A percentile compares a stretch with the other conserved stretches of the same genome.
Evolutionary conservation across 2,329 filamentous ascomycete species (phyloP).

Genomic region (Diplocarpon rosae): DNA sequence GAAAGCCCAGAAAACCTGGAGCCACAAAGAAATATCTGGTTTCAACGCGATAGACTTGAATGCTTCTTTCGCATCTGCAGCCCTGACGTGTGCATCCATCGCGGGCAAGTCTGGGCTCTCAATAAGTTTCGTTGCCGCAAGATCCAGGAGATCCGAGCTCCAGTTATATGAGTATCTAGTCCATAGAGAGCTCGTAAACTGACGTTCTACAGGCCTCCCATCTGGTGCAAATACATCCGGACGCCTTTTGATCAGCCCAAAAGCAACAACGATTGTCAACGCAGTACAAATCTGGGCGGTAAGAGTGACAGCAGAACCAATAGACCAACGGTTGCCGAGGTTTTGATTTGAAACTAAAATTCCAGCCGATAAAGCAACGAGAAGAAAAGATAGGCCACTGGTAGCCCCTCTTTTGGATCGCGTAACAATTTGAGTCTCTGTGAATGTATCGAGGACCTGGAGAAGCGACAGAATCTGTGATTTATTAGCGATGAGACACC

Average conservation of each 20-base stretch:
- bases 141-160: slow-evolving; percentile 42
- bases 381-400: slow-evolving; percentile 6
- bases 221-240: slow-evolving; percentile 52
- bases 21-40: slow-evolving; percentile 42
- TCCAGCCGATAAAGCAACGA: slow-evolving; percentile 3
- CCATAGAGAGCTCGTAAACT: slow-evolving; percentile 47
- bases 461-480: slow-evolving; percentile 6
- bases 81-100: slow-evolving; percentile 41
- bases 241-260: slow-evolving; percentile 43
- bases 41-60: slow-evolving; percentile 36
- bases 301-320: slow-evolving; percentile 4
- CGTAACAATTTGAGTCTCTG: slow-evolving; percentile 5
- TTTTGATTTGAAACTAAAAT: slow-evolving; percentile 2
- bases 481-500: not conserved
- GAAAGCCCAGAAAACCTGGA: slow-evolving; percentile 45
- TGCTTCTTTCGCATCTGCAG: slow-evolving; percentile 36
- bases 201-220: slow-evolving; percentile 35
- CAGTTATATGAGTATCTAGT: slow-evolving; percentile 54
- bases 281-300: slow-evolving; percentile 5
- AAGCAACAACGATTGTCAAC: slow-evolving; percentile 1
- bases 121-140: slow-evolving; percentile 46
- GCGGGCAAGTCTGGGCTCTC: slow-evolving; percentile 43
- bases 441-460: slow-evolving; percentile 9
- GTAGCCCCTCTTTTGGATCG: slow-evolving; percentile 4
- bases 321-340: not conserved